Percentiles rank a stretch among this genome's conserved stretches.
These are phyloP conservation scores for Neoboletus brunneissimus DNA, from an alignment of 768 basidiomycete species.

Conservation along the genomic window DNA sequence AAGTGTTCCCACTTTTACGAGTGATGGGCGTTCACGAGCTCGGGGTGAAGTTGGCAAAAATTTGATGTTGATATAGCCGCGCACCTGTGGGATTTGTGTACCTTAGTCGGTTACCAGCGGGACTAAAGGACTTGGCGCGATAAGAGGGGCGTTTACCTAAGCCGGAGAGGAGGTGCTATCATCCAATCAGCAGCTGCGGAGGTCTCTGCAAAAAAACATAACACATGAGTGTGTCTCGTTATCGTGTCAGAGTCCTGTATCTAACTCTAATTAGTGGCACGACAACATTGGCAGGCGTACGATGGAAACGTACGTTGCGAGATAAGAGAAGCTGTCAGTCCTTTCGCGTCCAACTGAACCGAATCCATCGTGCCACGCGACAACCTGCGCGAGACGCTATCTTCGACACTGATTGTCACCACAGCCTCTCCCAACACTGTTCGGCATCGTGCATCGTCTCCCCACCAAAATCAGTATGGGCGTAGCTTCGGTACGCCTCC, in stretches of 20 bases:
- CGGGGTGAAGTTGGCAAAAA: neutral
- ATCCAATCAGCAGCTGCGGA: conserved; percentile 18
- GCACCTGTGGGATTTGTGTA: conserved; percentile 20
- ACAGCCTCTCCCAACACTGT: neutral
- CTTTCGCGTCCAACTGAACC: neutral
- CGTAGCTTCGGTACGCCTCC: neutral
- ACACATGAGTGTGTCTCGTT: neutral
- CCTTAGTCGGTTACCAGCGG: conserved; percentile 3
- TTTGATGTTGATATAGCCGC: conserved; percentile 19
- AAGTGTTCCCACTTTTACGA: neutral
- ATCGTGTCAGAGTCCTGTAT: conserved; percentile 17
- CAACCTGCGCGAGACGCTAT: neutral
- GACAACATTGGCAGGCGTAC: conserved; percentile 10
- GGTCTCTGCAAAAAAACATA: neutral
- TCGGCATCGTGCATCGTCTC: neutral
- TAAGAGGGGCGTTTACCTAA: conserved; percentile 21
- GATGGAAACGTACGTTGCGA: neutral
- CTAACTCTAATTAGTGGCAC: neutral
- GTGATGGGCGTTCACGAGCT: conserved; percentile 5
- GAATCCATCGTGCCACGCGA: neutral
- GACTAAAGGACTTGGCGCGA: conserved; percentile 11
- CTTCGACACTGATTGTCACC: neutral
- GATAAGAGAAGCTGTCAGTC: conserved; percentile 15
- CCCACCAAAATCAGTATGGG: neutral
- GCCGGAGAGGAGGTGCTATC: conserved; percentile 18